phyloP scores from a whole-genome alignment of 2,329 filamentous ascomycete species.

The Dactylella cylindrospora region DNA sequence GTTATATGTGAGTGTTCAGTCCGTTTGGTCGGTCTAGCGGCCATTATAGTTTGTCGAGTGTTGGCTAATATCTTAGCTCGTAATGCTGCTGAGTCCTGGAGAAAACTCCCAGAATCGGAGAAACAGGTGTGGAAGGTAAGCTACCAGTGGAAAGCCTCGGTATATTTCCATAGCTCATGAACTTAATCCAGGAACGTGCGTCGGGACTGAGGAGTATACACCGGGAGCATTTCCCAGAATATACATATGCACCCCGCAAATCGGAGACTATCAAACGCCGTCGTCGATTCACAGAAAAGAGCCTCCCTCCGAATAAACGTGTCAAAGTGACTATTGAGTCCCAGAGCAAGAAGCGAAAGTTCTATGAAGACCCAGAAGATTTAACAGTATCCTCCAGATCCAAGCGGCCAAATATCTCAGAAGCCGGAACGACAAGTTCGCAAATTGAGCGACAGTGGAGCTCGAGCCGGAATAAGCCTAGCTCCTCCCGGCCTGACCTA shows the following conservation, averaged over 20 bases:
- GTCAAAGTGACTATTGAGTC: not conserved
- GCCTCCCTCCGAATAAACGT: not conserved
- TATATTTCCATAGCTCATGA: not conserved
- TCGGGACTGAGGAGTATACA: not conserved
- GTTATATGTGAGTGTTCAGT: slow-evolving; percentile 5
- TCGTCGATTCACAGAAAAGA: not conserved
- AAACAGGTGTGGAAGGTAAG: slow-evolving; percentile 11
- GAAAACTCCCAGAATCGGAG: not conserved
- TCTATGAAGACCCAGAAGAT: not conserved
- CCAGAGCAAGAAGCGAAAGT: not conserved
- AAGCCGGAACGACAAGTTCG: no score
- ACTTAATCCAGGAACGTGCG: slow-evolving; percentile 4
- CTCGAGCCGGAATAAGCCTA: no score
- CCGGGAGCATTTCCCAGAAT: not conserved
- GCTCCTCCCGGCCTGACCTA: no score
- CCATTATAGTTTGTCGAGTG: no score
- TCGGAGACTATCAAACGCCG: not conserved
- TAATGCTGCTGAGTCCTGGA: slow-evolving; percentile 3
- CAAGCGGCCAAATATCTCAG: not conserved
- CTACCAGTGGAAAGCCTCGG: not conserved
- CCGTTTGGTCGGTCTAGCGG: not conserved
- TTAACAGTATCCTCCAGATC: not conserved
- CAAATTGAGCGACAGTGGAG: no score
- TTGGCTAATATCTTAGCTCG: slow-evolving; percentile 3
- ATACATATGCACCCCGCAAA: slow-evolving; percentile 1